phyloP scores from a whole-genome alignment of 179 eudicot genomes.

The Beta macrorhiza region DNA sequence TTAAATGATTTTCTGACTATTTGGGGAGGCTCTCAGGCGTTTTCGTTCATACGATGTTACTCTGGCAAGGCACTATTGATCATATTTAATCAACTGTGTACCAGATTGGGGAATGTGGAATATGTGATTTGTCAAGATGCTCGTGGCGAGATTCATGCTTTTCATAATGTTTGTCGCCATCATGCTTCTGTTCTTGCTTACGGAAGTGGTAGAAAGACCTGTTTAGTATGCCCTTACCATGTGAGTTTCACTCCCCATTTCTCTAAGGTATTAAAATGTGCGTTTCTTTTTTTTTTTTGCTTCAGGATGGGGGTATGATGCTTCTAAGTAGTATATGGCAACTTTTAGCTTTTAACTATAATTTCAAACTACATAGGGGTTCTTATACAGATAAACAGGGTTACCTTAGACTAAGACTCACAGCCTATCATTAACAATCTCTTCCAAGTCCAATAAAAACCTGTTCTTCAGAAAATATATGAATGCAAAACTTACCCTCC shows the following conservation, averaged over 20 bases:
- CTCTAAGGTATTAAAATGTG: background rate
- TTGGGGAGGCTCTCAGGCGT: background rate
- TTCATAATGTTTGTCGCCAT: conserved; percentile 98
- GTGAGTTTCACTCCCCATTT: conserved; percentile 47
- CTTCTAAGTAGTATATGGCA: background rate
- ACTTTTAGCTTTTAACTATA: background rate
- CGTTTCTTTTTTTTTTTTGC: background rate
- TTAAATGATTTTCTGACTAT: background rate
- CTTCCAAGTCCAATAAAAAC: no score
- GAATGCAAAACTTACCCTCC: no score
- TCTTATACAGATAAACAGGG: background rate
- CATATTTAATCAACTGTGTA: conserved; percentile 17
- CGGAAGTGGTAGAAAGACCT: conserved; percentile 70
- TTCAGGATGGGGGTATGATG: no score
- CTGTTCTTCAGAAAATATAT: no score
- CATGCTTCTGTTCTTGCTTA: conserved; percentile 85
- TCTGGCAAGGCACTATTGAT: conserved; percentile 1
- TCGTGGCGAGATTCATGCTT: conserved; percentile 57
- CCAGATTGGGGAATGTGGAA: conserved; percentile 85
- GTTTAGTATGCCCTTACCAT: conserved; percentile 97
- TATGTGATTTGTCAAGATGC: conserved; percentile 80
- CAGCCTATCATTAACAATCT: background rate
- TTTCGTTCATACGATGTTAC: background rate
- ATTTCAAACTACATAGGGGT: background rate
- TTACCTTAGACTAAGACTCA: background rate